Evolutionary conservation across 202 grass and related monocot species (phyloP), one percentile per base, ranked within the genome.

Genomic region (Carex sylvatica): DNA sequence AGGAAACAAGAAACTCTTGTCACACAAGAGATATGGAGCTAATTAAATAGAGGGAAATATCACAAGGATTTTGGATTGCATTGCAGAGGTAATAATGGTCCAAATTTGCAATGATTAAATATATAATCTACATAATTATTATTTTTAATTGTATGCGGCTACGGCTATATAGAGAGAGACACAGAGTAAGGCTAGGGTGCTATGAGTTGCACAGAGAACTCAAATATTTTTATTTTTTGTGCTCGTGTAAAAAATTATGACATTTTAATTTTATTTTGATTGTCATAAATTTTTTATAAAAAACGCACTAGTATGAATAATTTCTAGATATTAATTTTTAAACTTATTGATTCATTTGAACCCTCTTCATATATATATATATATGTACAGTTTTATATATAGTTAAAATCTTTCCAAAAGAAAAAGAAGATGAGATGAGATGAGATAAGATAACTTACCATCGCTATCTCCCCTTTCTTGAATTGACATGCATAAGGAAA

Each of bases 1-100:
- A 65, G 61, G 59, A 65, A 44, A 80, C 78, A 80, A 80, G 78
- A 65, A 80, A 64, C 78, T 30, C 78, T 64, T 46, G 78, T 65
- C 78, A 80, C 78, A 80, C 78, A 80, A 80, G 78, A 64, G 78
- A 62, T 19, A 80, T 65, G 53, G 35, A 80, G 56, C 78, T 80
- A 28, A 28, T 28, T 28, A 44, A 65, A 62, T 35, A 61, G 76
- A 61, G 53, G 59, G 33, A 71, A 47, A 71, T 13, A 46, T 47
- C 68, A 19, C 4, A 70, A 40, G 66, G 33, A 67, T 19, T 42
- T 28, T 28, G 10, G 9, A 59, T 71, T 71, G 40, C 68, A 71
- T 47, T 71, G 36, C 40, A 71, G 38, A 18, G 68, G n/a, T 71
- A 23, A 70, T 71, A 23, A 70, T 20, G 67, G 38, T 44, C 9